Conservation (phyloP, 2,329 filamentous ascomycete genomes). For the Ampelomyces quisqualis region DNA sequence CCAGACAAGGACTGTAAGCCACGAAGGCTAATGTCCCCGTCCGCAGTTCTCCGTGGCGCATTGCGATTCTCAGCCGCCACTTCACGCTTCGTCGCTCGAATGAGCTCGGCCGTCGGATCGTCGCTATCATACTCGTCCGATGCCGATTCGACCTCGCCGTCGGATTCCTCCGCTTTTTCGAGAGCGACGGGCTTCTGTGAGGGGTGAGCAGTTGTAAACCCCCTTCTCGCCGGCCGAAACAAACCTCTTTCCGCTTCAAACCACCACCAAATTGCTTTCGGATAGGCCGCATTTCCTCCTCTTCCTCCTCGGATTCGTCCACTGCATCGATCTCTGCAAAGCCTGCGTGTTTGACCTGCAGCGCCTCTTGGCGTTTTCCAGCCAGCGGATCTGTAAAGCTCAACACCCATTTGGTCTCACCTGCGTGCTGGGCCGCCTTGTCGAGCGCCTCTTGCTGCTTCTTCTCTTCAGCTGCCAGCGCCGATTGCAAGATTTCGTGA, state of each 20-base stretch:
- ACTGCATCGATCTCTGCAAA: conserved; percentile 55
- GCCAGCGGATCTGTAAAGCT: conserved; percentile 54
- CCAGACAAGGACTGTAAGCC: conserved; percentile 63
- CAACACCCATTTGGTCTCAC: conserved; percentile 76
- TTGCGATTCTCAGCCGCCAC: conserved; percentile 47
- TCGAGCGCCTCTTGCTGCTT: conserved; percentile 61
- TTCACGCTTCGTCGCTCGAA: conserved; percentile 49
- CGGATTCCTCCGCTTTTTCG: conserved; percentile 25
- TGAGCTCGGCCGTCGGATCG: conserved; percentile 47
- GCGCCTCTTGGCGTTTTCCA: conserved; percentile 41
- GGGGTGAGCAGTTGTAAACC: no score
- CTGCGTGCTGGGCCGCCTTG: conserved; percentile 61
- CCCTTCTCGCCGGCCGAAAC: no score
- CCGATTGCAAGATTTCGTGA: conserved; percentile 62
- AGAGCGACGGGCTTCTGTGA: conserved; percentile 23
- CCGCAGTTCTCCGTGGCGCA: conserved; percentile 60
- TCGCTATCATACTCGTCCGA: conserved; percentile 48
- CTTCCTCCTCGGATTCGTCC: conserved; percentile 39
- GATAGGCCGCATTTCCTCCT: conserved; percentile 30
- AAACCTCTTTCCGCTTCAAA: conserved; percentile 37
- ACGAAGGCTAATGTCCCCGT: conserved; percentile 65
- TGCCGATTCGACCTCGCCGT: conserved; percentile 29
- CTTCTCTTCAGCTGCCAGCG: conserved; percentile 66
- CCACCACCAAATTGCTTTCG: conserved; percentile 56
- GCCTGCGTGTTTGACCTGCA: conserved; percentile 61